Evolutionary conservation across 2,329 filamentous ascomycete genomes (phyloP), one percentile per base, ranked within the genome.

Genomic region (Aspergillus fructus): DNA sequence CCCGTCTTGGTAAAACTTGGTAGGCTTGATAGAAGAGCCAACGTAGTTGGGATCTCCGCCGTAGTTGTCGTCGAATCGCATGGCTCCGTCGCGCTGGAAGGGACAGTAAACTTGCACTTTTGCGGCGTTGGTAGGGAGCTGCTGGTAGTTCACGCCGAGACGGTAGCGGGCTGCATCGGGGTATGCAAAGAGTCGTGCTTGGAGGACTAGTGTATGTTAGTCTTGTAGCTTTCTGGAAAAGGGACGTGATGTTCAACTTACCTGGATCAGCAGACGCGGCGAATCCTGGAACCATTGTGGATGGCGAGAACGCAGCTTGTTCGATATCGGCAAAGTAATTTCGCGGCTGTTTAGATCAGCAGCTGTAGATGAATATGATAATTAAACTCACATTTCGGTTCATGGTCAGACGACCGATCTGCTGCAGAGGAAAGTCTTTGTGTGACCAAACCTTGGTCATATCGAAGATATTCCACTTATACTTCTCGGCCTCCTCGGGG

Each of bases 241-340:
- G 7, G 24, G 24, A 24, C 7, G 4, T 24, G 24, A 24, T 24
- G 5, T 24, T 24, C 24, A 6, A 24, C 24, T 5, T 7, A 71
- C 71, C 81, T 74, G 85, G 83, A 65, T 90, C 87, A 6, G 84
- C 83, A 0, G 83, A 84, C 0, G 85, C 81, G 52, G 82, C 85
- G 47, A 87, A 78, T 1, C 87, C 87, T 0, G 85, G 86, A 0
- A 88, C 84, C 68, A 89, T 75, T 59, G 83, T 85, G 0, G 82
- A 83, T 0, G 87, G 87, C 0, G 83, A 85, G 66, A 89, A 90
- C 0, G 85, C 83, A 0, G 84, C 82, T 72, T 89, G 86, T 70
- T 90, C 87, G 47, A 88, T 83, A 64, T 89, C 86, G 41, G 80
- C 76, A 63, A 88, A 87, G 72, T 87, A 89, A 69, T 89, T 88